Evolutionary conservation across 352 stramenopile species (phyloP), one percentile per base, ranked within the genome.

Genomic region (Elongisporangium anandrum): DNA sequence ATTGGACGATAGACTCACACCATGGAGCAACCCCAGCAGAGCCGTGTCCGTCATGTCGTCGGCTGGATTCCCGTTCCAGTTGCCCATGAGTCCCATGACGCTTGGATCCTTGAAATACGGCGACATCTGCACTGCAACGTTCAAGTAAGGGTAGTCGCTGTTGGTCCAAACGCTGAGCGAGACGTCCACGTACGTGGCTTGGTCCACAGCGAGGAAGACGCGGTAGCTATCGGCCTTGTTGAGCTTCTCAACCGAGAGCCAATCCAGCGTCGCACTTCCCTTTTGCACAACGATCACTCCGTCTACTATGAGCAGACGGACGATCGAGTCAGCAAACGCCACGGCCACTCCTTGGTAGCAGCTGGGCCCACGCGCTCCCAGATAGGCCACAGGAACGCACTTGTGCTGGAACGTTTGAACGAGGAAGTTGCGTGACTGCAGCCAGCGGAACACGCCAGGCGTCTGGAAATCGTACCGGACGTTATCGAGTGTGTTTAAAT

Each of bases 391-490:
- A 7, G 60, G 67, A n/a, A 51, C 61, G 58, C 69, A 76, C 50
- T 73, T 73, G 53, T 76, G 64, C 56, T 73, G 65, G 49, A 73
- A 73, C 38, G 68, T 53, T 23, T 77, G 69, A 5, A 77, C 60
- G 4, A 56, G 51, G 10, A 73, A 52, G 39, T 69, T 69, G 21
- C 52, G 41, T 15, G 62, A 74, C 54, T 77, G 53, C 20, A 73
- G 69, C 38, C 71, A 56, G 1, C 60, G 56, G 29, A 72, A 77
- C 12, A 72, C 63, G 8, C 69, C 69, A 1, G 69, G 57, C 17
- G 58, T 63, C 24, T 72, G 61, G 53, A 73, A 73, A 38, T 73
- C 66, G 56, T 72, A 77, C 21, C 45, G 56, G 13, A 72, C 63
- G 19, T 55, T 24, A 34, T 77, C 69, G 6, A 77, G 56, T n/a